phyloP scores from a whole-genome alignment of 805 yeast genomes.

The Candida xiaguanensis region DNA sequence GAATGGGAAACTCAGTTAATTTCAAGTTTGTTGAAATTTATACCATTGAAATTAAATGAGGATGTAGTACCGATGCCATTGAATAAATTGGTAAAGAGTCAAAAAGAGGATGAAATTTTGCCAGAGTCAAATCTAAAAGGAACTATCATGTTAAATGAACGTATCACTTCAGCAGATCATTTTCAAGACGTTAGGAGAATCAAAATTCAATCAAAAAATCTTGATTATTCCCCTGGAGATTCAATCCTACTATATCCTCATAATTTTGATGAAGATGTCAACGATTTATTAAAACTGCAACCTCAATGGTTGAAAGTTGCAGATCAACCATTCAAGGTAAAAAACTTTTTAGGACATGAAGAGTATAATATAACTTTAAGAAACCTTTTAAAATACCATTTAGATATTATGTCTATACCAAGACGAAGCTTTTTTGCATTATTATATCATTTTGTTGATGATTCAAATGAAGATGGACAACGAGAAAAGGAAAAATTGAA shows the following conservation, averaged over 20 bases:
- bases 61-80: constrained; percentile 24
- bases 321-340: constrained; percentile 49
- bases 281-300: constrained; percentile 61
- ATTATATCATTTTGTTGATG: constrained; percentile 61
- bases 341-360: constrained; percentile 36
- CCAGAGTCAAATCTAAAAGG: constrained; percentile 32
- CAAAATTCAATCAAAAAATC: constrained; percentile 32
- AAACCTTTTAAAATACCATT: constrained; percentile 68
- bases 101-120: constrained; percentile 16
- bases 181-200: constrained; percentile 87
- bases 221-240: constrained; percentile 71
- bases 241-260: constrained; percentile 72
- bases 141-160: constrained; percentile 42
- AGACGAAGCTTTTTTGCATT: constrained; percentile 74
- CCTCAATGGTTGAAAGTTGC: constrained; percentile 67
- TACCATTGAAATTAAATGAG: constrained; percentile 25
- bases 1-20: constrained; percentile 65
- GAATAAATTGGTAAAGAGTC: constrained; percentile 13
- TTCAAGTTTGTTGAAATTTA: constrained; percentile 17
- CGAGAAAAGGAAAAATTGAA: constrained; percentile 71
- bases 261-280: constrained; percentile 63
- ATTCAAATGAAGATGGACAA: constrained; percentile 51
- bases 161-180: constrained; percentile 70
- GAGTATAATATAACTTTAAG: constrained; percentile 76
- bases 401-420: constrained; percentile 82